Evolutionary conservation across 2,329 filamentous ascomycete genomes (phyloP), one percentile per base, ranked within the genome.

Genomic region (Ophiostoma ulmi): DNA sequence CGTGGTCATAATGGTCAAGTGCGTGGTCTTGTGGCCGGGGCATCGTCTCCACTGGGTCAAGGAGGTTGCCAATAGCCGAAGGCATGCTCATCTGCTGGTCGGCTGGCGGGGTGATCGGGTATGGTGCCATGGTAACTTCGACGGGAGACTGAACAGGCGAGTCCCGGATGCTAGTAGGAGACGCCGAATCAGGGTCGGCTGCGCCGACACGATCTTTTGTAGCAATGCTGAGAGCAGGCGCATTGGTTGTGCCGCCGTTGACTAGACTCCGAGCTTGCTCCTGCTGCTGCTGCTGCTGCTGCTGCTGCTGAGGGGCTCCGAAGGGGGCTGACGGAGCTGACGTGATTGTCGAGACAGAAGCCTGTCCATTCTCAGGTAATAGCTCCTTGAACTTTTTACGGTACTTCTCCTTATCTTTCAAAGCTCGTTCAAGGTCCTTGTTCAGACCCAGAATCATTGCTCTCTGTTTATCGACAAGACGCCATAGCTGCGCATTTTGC

Each of bases 351-450:
- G 14, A 64, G 52, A 38, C 11, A 20, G 65, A 31, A 52, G 41
- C 13, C 22, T 48, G 52, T 17, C 38, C 36, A 38, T 31, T 38
- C 38, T 80, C 77, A 0, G 83, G 79, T 76, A 88, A 79, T 10
- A 87, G 80, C 70, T 98, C 94, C 79, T 97, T 97, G 63, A 97
- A 79, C 80, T 95, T 97, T 79, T 90, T 94, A 76, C 92, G 89
- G 78, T 98, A 98, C 75, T 91, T 90, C 75, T 98, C 94, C 80
- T 97, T 97, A 75, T 98, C 95, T 78, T 97, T 97, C 74, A 97
- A 80, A 0, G 94, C 89, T 69, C 92, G 88, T 79, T 98, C 94
- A 14, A 99, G 83, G 78, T 99, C 95, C 79, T 95, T 97, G 77
- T 98, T 97, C 73, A 99, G 84, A 8, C 94, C 94, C 26, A 97